phyloP scores from a whole-genome alignment of 495 filamentous ascomycete genomes.

The Cladorrhinum samala region DNA sequence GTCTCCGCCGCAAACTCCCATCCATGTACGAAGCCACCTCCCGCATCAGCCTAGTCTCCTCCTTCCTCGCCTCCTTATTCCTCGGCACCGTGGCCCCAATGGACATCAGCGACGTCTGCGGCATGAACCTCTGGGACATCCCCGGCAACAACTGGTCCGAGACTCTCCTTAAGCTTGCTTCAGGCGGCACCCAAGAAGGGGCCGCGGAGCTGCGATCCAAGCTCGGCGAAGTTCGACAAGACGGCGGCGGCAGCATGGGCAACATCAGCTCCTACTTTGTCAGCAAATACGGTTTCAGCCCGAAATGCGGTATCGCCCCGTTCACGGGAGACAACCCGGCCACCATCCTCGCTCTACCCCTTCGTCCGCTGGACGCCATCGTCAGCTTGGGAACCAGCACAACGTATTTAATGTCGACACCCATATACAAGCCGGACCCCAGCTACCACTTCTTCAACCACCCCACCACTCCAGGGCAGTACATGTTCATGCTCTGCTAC shows the following conservation, averaged over 20 bases:
- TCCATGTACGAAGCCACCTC: slow-evolving; percentile 72
- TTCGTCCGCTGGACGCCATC: slow-evolving; percentile 83
- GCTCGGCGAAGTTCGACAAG: slow-evolving; percentile 71
- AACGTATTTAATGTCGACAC: slow-evolving; percentile 94
- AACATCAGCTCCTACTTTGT: slow-evolving; percentile 69
- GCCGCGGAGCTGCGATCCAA: slow-evolving; percentile 65
- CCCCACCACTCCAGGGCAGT: slow-evolving; percentile 70
- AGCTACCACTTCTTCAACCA: slow-evolving; percentile 88
- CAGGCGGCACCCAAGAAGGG: slow-evolving; percentile 54
- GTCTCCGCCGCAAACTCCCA: slow-evolving; percentile 73
- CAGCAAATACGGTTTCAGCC: slow-evolving; percentile 67
- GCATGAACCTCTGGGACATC: slow-evolving; percentile 97
- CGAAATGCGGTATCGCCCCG: slow-evolving; percentile 67
- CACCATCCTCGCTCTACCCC: slow-evolving; percentile 83
- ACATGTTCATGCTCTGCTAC: slow-evolving; percentile 99
- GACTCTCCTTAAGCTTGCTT: slow-evolving; percentile 66
- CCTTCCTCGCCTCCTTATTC: slow-evolving; percentile 89
- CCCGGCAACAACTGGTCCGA: slow-evolving; percentile 65
- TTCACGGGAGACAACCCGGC: slow-evolving; percentile 96
- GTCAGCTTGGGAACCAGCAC: slow-evolving; percentile 92
- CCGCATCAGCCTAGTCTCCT: slow-evolving; percentile 88
- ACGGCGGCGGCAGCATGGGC: slow-evolving; percentile 76
- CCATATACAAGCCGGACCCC: slow-evolving; percentile 79
- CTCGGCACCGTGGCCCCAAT: slow-evolving; percentile 79
- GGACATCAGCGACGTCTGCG: slow-evolving; percentile 91